Evolutionary conservation across 106 monocot genomes (phyloP).

Genomic region (Dendrobium nobile): DNA sequence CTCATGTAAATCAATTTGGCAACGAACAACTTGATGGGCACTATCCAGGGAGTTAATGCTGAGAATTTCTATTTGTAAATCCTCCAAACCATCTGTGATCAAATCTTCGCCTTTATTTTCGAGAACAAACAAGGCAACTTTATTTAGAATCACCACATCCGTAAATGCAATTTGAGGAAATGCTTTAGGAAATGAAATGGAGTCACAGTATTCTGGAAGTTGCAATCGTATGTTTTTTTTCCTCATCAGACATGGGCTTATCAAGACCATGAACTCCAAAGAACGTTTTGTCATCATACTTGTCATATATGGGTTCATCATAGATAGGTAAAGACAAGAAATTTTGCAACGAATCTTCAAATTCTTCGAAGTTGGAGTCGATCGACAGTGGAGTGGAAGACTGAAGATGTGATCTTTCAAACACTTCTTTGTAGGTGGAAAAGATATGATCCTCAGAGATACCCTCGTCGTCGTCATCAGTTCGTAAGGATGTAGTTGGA

Average conservation of each 20-base stretch:
- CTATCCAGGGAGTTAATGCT: conserved; percentile 72
- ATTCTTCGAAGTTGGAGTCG: too few relatives aligned
- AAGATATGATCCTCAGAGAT: too few relatives aligned
- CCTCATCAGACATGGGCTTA: too few relatives aligned
- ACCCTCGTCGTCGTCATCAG: too few relatives aligned
- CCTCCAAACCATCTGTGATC: conserved; percentile 16
- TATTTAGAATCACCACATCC: conserved; percentile 96
- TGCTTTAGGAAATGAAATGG: conserved; percentile 83
- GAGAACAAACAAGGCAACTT: conserved; percentile 63
- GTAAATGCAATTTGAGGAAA: conserved; percentile 96
- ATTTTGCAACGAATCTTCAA: too few relatives aligned
- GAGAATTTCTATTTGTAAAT: conserved; percentile 58
- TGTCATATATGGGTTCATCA: too few relatives aligned
- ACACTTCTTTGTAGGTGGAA: too few relatives aligned
- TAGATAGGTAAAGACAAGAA: too few relatives aligned
- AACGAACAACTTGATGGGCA: conserved; percentile 53
- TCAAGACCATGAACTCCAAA: too few relatives aligned
- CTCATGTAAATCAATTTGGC: conserved; percentile 70
- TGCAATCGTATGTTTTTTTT: conserved; percentile 55
- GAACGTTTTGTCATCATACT: not conserved
- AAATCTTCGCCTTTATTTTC: conserved; percentile 14
- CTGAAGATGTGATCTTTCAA: too few relatives aligned
- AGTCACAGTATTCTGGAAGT: conserved; percentile 49
- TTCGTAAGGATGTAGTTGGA: too few relatives aligned
- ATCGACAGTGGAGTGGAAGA: too few relatives aligned